Evolutionary conservation across 2,329 filamentous ascomycete species (phyloP).

Genomic region (Apiospora rasikravindrae): DNA sequence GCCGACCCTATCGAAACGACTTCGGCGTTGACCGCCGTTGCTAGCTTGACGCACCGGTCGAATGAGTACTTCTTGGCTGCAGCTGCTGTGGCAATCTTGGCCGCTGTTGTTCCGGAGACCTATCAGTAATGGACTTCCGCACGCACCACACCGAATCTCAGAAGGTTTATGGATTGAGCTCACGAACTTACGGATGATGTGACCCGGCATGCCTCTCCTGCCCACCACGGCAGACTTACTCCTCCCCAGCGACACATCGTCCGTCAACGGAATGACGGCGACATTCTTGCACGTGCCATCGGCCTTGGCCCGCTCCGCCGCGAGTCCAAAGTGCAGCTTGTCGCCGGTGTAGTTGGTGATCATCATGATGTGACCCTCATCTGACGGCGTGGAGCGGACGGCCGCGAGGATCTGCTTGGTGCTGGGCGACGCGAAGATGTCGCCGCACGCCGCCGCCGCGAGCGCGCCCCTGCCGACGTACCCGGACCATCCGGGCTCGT

Average conservation of each 20-base stretch:
- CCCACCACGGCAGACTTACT: conserved; percentile 72
- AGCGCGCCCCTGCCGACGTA: conserved; percentile 74
- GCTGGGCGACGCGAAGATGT: conserved; percentile 77
- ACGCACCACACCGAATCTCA: not conserved
- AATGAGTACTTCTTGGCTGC: conserved; percentile 61
- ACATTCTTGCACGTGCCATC: conserved; percentile 62
- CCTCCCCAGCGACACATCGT: conserved; percentile 75
- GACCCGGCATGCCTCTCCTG: conserved; percentile 73
- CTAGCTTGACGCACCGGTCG: conserved; percentile 62
- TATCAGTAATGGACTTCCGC: conserved; percentile 31
- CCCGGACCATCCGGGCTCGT: conserved; percentile 74
- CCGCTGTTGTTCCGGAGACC: conserved; percentile 59
- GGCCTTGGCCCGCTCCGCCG: conserved; percentile 74
- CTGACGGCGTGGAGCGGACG: conserved; percentile 64
- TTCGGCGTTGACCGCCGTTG: conserved; percentile 64
- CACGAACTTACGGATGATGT: conserved; percentile 50
- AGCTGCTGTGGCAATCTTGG: conserved; percentile 72
- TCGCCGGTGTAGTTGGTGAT: conserved; percentile 79
- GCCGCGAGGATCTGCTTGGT: conserved; percentile 73
- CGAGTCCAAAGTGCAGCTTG: conserved; percentile 77
- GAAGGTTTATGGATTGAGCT: no score
- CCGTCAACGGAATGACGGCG: conserved; percentile 74
- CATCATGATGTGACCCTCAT: conserved; percentile 71
- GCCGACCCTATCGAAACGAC: conserved; percentile 69
- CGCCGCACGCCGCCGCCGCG: conserved; percentile 72